phyloP scores from a whole-genome alignment of 176 grass and related monocot species.

The Alopecurus myosuroides region DNA sequence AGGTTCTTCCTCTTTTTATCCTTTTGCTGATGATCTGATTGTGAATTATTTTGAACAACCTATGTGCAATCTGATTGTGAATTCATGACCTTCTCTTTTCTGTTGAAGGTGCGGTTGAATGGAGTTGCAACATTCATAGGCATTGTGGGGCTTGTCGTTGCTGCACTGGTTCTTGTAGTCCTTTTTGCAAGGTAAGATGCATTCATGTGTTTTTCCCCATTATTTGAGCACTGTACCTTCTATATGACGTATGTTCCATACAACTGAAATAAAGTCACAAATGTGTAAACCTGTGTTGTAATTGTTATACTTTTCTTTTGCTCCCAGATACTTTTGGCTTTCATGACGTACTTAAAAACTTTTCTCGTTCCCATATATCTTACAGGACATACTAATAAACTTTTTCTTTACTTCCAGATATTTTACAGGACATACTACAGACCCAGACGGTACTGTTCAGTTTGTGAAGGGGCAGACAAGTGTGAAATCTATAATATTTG shows the following conservation, averaged over 20 bases:
- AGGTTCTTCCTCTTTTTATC: constrained; percentile 48
- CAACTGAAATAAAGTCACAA: not conserved
- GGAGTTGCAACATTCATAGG: constrained; percentile 95
- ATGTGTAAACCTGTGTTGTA: not conserved
- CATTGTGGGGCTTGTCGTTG: constrained; percentile 72
- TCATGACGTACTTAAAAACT: not conserved
- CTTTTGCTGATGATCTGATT: constrained; percentile 14
- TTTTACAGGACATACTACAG: constrained; percentile 81
- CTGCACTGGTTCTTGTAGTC: constrained; percentile 65
- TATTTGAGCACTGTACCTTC: not conserved
- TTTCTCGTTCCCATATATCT: not conserved
- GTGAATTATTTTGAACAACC: constrained; percentile 2
- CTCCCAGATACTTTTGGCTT: not conserved
- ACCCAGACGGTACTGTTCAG: constrained; percentile 60
- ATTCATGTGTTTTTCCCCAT: not conserved
- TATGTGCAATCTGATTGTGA: not conserved
- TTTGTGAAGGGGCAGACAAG: constrained; percentile 73
- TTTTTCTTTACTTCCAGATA: constrained; percentile 54
- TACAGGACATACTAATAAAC: not conserved
- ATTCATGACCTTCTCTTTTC: constrained; percentile 22
- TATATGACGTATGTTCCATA: not conserved
- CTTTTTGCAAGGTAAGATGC: constrained; percentile 67
- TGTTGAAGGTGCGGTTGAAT: constrained; percentile 89
- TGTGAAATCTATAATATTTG: constrained; percentile 79
- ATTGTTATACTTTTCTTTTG: not conserved